Conservation (phyloP, 192 early-diverging fungal species). For the Rhizophagus clarus region DNA sequence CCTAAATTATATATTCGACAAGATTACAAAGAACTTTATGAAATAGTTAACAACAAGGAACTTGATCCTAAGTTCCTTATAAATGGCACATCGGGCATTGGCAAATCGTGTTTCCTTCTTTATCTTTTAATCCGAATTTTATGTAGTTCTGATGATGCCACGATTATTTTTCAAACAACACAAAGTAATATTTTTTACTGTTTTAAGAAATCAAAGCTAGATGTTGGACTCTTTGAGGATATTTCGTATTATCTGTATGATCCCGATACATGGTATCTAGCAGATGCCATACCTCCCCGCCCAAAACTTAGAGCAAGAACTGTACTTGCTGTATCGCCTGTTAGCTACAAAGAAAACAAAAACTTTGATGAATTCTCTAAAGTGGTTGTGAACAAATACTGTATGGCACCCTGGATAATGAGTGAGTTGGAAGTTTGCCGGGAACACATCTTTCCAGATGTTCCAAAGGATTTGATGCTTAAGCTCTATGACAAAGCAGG, state of each 20-base stretch:
- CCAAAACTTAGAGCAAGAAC: background rate
- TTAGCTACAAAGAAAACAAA: background rate
- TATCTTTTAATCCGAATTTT: background rate
- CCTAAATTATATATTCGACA: conserved; percentile 13
- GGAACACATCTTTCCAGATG: background rate
- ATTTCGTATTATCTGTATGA: background rate
- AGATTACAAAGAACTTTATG: conserved; percentile 11
- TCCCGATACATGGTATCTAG: conserved; percentile 13
- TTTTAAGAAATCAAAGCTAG: conserved; percentile 7
- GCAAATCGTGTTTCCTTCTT: conserved; percentile 21
- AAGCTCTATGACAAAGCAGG: background rate
- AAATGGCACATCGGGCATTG: conserved; percentile 8
- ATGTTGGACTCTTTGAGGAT: background rate
- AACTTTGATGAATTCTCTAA: conserved; percentile 1
- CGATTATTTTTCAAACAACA: background rate
- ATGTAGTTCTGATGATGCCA: background rate
- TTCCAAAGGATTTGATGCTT: conserved; percentile 22
- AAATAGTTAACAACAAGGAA: conserved; percentile 3
- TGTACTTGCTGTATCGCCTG: conserved; percentile 1
- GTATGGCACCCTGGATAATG: conserved; percentile 7
- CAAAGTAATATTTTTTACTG: background rate
- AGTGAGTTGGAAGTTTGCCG: conserved; percentile 8
- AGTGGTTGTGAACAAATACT: conserved; percentile 14
- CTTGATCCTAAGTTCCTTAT: conserved; percentile 8
- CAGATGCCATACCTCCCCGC: background rate